phyloP scores from a whole-genome alignment of 495 filamentous ascomycete species.

The Penicillium ochrochloron region DNA sequence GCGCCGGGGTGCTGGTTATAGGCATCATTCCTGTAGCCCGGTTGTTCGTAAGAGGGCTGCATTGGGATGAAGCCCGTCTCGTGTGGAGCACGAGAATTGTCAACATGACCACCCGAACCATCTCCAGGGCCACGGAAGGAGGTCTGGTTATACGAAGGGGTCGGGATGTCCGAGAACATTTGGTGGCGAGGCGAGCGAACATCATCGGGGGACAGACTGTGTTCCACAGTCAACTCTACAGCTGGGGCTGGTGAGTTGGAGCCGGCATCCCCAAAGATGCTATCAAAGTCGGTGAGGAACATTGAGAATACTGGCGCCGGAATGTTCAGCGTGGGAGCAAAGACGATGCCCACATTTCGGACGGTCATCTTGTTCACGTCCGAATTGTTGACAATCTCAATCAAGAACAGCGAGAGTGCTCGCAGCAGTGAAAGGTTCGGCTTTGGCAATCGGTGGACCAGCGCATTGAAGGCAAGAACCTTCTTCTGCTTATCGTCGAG shows the following conservation, averaged over 20 bases:
- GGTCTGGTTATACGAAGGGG: slow-evolving; percentile 66
- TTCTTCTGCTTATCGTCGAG: slow-evolving; percentile 74
- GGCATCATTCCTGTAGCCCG: slow-evolving; percentile 30
- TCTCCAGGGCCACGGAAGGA: slow-evolving; percentile 49
- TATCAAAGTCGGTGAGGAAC: slow-evolving; percentile 87
- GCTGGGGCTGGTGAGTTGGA: slow-evolving; percentile 26
- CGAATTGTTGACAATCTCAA: slow-evolving; percentile 85
- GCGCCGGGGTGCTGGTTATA: slow-evolving; percentile 31
- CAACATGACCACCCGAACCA: slow-evolving; percentile 24
- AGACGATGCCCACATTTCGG: slow-evolving; percentile 96
- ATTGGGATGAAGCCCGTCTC: slow-evolving; percentile 67
- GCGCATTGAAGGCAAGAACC: slow-evolving; percentile 76
- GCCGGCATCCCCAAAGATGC: slow-evolving; percentile 72
- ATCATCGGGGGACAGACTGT: slow-evolving; percentile 58
- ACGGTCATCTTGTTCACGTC: slow-evolving; percentile 98
- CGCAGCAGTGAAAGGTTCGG: slow-evolving; percentile 79
- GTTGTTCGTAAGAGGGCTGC: slow-evolving; percentile 61
- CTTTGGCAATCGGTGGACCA: slow-evolving; percentile 82
- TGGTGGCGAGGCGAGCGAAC: slow-evolving; percentile 69
- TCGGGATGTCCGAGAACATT: slow-evolving; percentile 72
- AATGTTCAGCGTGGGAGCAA: slow-evolving; percentile 97
- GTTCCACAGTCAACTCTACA: slow-evolving; percentile 51
- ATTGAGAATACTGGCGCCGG: slow-evolving; percentile 92
- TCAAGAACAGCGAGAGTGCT: slow-evolving; percentile 83
- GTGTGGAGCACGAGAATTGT: slow-evolving; percentile 36